phyloP scores from a whole-genome alignment of 2,329 filamentous ascomycete genomes.

The Phoma sp. region DNA sequence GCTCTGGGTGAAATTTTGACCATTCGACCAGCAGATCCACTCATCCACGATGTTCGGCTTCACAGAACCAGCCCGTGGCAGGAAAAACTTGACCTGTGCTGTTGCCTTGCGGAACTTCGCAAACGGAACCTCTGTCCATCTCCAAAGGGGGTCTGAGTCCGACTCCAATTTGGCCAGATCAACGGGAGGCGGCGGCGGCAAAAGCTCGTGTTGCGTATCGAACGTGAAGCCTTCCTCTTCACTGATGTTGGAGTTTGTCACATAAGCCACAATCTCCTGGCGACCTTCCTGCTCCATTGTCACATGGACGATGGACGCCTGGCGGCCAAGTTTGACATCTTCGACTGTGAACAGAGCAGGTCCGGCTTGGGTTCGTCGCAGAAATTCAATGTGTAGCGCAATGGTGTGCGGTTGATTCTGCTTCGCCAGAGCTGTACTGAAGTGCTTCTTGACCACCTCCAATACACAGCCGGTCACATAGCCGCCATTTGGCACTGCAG shows the following conservation, averaged over 20 bases:
- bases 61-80: slow-evolving; percentile 56
- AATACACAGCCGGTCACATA: slow-evolving; percentile 70
- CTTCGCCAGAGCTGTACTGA: slow-evolving; percentile 61
- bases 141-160: slow-evolving; percentile 58
- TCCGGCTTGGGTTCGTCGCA: slow-evolving; percentile 66
- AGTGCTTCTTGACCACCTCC: slow-evolving; percentile 64
- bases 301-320: slow-evolving; percentile 68
- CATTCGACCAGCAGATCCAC: slow-evolving; percentile 69
- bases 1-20: slow-evolving; percentile 67
- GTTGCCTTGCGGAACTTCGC: slow-evolving; percentile 57
- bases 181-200: slow-evolving; percentile 52
- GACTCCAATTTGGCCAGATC: slow-evolving; percentile 51
- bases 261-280: slow-evolving; percentile 68
- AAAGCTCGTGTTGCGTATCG: slow-evolving; percentile 60
- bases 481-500: slow-evolving; percentile 71
- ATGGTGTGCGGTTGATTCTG: slow-evolving; percentile 68
- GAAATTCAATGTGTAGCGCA: slow-evolving; percentile 68
- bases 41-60: slow-evolving; percentile 60
- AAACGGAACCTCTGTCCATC: slow-evolving; percentile 53
- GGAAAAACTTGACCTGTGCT: slow-evolving; percentile 58
- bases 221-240: slow-evolving; percentile 64
- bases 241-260: slow-evolving; percentile 68
- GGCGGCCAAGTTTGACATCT: slow-evolving; percentile 68
- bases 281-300: slow-evolving; percentile 62
- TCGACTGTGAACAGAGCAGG: slow-evolving; percentile 63